These are phyloP conservation scores for Trifolium pratense DNA, from an alignment of 306 rosid species.

Conservation along the genomic window DNA sequence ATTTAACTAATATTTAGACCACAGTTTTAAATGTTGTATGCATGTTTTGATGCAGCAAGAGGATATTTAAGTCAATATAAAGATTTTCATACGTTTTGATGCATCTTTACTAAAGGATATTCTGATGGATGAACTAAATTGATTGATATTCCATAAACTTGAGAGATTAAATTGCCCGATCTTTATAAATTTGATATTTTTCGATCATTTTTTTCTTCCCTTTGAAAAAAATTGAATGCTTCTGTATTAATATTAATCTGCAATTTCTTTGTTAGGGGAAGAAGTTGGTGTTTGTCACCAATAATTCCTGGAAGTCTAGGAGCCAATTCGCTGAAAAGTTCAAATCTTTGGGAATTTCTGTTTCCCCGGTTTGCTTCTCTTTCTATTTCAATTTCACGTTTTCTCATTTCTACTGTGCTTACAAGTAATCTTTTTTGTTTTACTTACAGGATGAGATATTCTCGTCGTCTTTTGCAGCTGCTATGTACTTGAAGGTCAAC, in stretches of 20 bases:
- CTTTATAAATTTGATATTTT: no score
- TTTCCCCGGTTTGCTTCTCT: constrained; percentile 38
- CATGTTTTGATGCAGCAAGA: no score
- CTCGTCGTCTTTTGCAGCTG: constrained; percentile 96
- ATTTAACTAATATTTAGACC: no score
- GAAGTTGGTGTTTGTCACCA: constrained; percentile 86
- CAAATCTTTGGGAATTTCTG: constrained; percentile 78
- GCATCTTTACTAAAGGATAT: no score
- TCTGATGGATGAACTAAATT: no score
- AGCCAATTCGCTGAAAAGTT: constrained; percentile 71
- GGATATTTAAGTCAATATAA: no score
- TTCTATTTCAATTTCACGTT: background rate
- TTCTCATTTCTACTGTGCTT: background rate
- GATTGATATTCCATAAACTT: no score
- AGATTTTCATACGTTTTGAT: background rate
- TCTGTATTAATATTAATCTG: background rate
- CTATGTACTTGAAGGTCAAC: constrained; percentile 84
- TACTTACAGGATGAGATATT: no score
- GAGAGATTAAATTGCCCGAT: no score
- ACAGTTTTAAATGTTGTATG: no score
- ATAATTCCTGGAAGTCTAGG: constrained; percentile 80
- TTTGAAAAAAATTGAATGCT: background rate
- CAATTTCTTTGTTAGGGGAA: constrained; percentile 57
- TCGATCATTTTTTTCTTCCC: no score
- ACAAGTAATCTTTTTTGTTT: background rate